A percentile compares a stretch with the other conserved stretches of the same genome.
phyloP scores from a whole-genome alignment of 1,284 basidiomycete species.

The Pisolithus thermaeus region DNA sequence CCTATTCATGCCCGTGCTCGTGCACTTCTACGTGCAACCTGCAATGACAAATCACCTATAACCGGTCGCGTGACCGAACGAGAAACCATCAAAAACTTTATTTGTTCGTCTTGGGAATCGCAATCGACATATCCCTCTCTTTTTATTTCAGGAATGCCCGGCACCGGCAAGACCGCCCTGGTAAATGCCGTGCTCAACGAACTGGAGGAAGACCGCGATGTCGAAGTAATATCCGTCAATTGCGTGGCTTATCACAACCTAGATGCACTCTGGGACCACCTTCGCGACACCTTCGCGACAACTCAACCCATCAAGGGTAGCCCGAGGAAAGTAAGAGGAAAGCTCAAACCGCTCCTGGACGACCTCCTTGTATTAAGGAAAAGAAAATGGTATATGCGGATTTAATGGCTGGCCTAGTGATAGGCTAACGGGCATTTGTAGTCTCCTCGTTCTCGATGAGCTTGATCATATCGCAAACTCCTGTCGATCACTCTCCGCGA shows the following conservation, averaged over 20 bases:
- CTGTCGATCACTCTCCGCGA: slow-evolving; percentile 45
- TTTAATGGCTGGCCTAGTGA: slow-evolving; percentile 1
- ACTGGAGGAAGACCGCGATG: slow-evolving; percentile 28
- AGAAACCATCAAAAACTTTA: slow-evolving; percentile 49
- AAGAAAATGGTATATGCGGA: slow-evolving; percentile 48
- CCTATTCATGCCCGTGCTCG: slow-evolving; percentile 62
- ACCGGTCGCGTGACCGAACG: slow-evolving; percentile 64
- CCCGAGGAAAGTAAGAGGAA: slow-evolving; percentile 36
- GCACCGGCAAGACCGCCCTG: slow-evolving; percentile 78
- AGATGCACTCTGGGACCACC: slow-evolving; percentile 63
- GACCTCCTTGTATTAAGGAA: slow-evolving; percentile 30
- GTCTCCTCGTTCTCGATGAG: slow-evolving; percentile 73
- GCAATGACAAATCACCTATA: slow-evolving; percentile 44
- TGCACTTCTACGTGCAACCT: slow-evolving; percentile 64
- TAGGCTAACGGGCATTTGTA: slow-evolving; percentile 20
- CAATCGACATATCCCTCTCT: slow-evolving; percentile 36
- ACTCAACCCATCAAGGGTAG: slow-evolving; percentile 30
- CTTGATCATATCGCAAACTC: slow-evolving; percentile 68
- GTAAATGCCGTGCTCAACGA: slow-evolving; percentile 56
- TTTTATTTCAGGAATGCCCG: slow-evolving; percentile 76
- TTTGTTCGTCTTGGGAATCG: slow-evolving; percentile 41
- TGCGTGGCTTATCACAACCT: slow-evolving; percentile 68
- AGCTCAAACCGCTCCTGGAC: slow-evolving; percentile 39
- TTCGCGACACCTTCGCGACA: slow-evolving; percentile 50
- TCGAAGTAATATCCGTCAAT: slow-evolving; percentile 57